These are phyloP conservation scores for Byssochlamys sp. DNA, from an alignment of 2,329 filamentous ascomycete species.

Conservation along the genomic window DNA sequence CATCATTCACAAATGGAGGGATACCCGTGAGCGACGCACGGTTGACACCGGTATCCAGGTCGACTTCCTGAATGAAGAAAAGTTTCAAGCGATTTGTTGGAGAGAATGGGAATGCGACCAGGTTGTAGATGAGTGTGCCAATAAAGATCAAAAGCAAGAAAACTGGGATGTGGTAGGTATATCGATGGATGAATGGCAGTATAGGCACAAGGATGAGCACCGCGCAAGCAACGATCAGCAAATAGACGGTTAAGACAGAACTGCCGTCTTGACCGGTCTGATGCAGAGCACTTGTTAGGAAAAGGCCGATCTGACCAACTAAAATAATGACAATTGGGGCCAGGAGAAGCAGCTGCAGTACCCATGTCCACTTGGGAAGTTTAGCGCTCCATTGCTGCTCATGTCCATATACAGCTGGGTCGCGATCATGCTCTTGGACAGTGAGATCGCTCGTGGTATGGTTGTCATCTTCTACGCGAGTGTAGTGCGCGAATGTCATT, in stretches of 20 bases:
- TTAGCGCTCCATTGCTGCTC: slow-evolving; percentile 80
- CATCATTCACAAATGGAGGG: slow-evolving; percentile 54
- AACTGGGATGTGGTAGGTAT: slow-evolving; percentile 70
- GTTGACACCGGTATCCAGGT: slow-evolving; percentile 65
- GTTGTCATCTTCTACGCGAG: slow-evolving; percentile 26
- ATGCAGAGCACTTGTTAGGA: slow-evolving; percentile 60
- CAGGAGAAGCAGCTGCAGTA: slow-evolving; percentile 72
- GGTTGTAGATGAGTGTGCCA: slow-evolving; percentile 74
- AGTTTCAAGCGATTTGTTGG: slow-evolving; percentile 69
- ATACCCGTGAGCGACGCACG: slow-evolving; percentile 60
- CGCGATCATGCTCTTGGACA: slow-evolving; percentile 15
- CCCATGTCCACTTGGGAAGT: slow-evolving; percentile 76
- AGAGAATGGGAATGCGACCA: slow-evolving; percentile 81
- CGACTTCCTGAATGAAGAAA: slow-evolving; percentile 72
- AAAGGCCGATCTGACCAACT: slow-evolving; percentile 63
- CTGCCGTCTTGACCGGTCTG: slow-evolving; percentile 82
- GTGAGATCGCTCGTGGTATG: slow-evolving; percentile 16
- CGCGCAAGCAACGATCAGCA: slow-evolving; percentile 58
- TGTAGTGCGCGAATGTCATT: slow-evolving; percentile 49
- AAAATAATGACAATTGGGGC: slow-evolving; percentile 70
- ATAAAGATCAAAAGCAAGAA: slow-evolving; percentile 64
- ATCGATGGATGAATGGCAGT: slow-evolving; percentile 75
- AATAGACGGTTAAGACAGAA: slow-evolving; percentile 59
- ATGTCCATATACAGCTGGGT: slow-evolving; percentile 46
- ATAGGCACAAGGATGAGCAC: slow-evolving; percentile 66